Base-by-base conservation (phyloP, 768 basidiomycete species). In the Pisolithus albus region DNA sequence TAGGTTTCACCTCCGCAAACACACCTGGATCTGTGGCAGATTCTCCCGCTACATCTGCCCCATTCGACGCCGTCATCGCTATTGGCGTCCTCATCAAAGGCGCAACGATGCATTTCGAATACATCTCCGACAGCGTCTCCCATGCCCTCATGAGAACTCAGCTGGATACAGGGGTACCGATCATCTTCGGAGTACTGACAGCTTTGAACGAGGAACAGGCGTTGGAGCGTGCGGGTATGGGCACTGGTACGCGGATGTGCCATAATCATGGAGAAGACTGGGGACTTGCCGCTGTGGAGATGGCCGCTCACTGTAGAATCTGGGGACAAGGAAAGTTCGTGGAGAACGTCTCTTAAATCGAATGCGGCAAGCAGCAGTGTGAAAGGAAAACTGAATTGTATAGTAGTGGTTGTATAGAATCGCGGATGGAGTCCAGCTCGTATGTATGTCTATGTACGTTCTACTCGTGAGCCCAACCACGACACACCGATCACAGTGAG, bases 241-340 rank as follows among this genome's bases (percentile, higher is more conserved):
- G 86, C 18, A 70, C 73, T 51, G 84, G 79, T 11, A 74, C 64
- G 48, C 71, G 76, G 53, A 85, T 85, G 62, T 92, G 92, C 2
- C 96, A 98, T 64, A 98, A 98, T 70, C 95, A 99, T 63, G 95
- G 95, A 16, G 91, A 93, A 68, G 95, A 97, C 59, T 99, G 94
- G 94, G 95, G 88, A n/a, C 64, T 84, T 37, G 94, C 94, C 3
- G 95, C 95, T 3, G 92, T 98, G 6, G 95, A 99, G 66, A 92
- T 92, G 90, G 88, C 82, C 2, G 72, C 72, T 30, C 82, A 82
- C 51, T 70, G 76, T 46, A 78, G 75, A 53, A 73, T 75, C 26
- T 92, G 90, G 90, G 70, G 71, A 37, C 75, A 81, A 61, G 90
- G 89, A 37, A 81, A 75, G 56, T 90, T 90, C 43, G 19, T 18